A percentile compares a stretch with the other conserved stretches of the same genome.
These are phyloP conservation scores for Ogataea sp. DNA, from an alignment of 805 yeast genomes.

Conservation along the genomic window DNA sequence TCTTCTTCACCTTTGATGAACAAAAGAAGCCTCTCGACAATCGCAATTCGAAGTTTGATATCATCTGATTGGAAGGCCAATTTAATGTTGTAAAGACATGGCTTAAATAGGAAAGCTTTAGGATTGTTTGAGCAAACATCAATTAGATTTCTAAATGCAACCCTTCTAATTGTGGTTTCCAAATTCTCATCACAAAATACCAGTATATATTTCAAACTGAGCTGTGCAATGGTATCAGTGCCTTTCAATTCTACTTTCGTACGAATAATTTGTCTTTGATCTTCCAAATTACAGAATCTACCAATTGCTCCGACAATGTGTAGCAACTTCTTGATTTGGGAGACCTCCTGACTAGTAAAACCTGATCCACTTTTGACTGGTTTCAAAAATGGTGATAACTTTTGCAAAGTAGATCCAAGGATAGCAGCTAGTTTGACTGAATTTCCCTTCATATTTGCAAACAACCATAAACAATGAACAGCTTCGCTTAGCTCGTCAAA, in stretches of 20 bases:
- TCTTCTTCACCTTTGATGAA: constrained; percentile 53
- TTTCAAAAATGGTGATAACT: constrained; percentile 39
- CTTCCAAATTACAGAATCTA: constrained; percentile 54
- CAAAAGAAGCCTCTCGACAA: constrained; percentile 48
- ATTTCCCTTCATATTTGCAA: constrained; percentile 39
- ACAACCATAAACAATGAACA: constrained; percentile 57
- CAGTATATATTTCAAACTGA: constrained; percentile 51
- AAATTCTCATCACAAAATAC: constrained; percentile 34
- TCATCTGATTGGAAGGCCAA: constrained; percentile 32
- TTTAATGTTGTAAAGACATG: constrained; percentile 45
- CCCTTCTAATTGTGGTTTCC: constrained; percentile 29
- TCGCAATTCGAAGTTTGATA: constrained; percentile 36
- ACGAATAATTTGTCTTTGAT: constrained; percentile 30
- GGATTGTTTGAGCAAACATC: constrained; percentile 57
- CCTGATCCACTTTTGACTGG: constrained; percentile 4
- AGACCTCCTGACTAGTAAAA: constrained; percentile 32
- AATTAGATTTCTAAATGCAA: constrained; percentile 51
- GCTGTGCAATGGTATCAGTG: constrained; percentile 48
- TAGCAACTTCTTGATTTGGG: constrained; percentile 46
- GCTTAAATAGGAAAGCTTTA: constrained; percentile 51
- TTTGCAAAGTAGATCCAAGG: constrained; percentile 49
- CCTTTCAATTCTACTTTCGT: constrained; percentile 34
- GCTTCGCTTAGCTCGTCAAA: constrained; percentile 63
- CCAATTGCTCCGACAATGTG: constrained; percentile 68
- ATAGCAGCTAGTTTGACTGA: constrained; percentile 49